phyloP scores from a whole-genome alignment of 2,329 filamentous ascomycete genomes.

The Lecanicillium sp. region DNA sequence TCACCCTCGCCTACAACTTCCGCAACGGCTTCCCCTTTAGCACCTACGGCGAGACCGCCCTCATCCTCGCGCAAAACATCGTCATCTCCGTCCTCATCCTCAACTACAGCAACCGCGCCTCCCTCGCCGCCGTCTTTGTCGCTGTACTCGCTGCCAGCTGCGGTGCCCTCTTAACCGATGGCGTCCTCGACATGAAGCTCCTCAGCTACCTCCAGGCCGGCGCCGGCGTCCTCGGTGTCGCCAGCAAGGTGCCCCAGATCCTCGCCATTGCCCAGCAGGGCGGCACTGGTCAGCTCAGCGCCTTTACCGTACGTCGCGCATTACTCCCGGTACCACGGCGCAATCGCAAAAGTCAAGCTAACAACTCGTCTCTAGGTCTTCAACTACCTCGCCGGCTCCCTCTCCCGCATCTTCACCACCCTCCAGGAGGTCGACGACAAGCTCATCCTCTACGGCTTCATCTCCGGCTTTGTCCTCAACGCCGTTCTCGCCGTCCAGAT shows the following conservation, averaged over 20 bases:
- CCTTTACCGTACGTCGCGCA: constrained; percentile 89
- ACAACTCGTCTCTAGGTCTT: constrained; percentile 61
- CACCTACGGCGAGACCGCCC: constrained; percentile 90
- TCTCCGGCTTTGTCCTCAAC: constrained; percentile 89
- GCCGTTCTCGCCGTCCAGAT: constrained; percentile 81
- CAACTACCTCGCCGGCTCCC: constrained; percentile 90
- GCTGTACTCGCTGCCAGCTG: constrained; percentile 65
- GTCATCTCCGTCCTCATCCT: constrained; percentile 82
- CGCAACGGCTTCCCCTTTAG: constrained; percentile 91
- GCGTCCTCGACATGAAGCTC: constrained; percentile 57
- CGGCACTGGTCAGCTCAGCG: constrained; percentile 89
- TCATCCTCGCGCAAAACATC: constrained; percentile 90
- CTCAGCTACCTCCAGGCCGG: constrained; percentile 76
- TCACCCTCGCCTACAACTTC: constrained; percentile 85
- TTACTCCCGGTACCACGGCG: not conserved
- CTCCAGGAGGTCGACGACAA: constrained; percentile 96
- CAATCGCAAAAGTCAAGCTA: not conserved
- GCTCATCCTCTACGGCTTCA: constrained; percentile 89
- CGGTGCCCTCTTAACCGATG: constrained; percentile 63
- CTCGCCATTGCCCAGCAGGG: constrained; percentile 76
- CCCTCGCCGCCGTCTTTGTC: constrained; percentile 69
- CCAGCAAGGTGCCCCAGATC: constrained; percentile 93
- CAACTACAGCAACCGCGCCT: constrained; percentile 66
- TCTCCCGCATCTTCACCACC: constrained; percentile 95
- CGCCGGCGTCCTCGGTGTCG: constrained; percentile 74